These are phyloP conservation scores for Solanum clarkiae DNA, from an alignment of 257 asterid genomes.

Conservation along the genomic window DNA sequence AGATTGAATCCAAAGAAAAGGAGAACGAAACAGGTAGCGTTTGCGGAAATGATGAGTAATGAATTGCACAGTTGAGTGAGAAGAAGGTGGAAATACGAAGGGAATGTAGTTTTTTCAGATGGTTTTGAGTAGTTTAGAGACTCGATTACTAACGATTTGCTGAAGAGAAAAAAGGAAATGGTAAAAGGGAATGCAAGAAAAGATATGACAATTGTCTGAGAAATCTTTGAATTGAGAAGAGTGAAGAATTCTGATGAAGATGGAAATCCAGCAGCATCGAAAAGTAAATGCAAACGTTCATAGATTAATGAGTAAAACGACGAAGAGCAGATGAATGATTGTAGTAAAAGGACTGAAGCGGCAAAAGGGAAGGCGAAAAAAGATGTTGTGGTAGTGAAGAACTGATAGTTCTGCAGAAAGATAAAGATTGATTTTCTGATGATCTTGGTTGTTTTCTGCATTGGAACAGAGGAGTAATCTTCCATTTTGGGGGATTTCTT, in stretches of 20 bases:
- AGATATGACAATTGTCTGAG: slow-evolving; percentile 47
- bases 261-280: slow-evolving; percentile 69
- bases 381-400: slow-evolving; percentile 48
- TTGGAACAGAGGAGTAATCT: slow-evolving; percentile 9
- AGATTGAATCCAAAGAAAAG: slow-evolving; percentile 21
- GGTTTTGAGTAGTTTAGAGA: slow-evolving; percentile 6
- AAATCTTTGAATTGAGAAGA: slow-evolving; percentile 51
- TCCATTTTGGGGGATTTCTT: not conserved
- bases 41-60: slow-evolving; percentile 33
- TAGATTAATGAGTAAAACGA: slow-evolving; percentile 28
- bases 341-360: slow-evolving; percentile 40
- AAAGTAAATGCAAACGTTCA: slow-evolving; percentile 31
- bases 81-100: slow-evolving; percentile 6
- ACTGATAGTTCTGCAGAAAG: slow-evolving; percentile 49
- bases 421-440: slow-evolving; percentile 58
- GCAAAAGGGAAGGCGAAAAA: slow-evolving; percentile 62
- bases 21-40: slow-evolving; percentile 39
- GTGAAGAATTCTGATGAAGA: slow-evolving; percentile 42
- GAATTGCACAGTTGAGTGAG: slow-evolving; percentile 44
- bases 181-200: slow-evolving; percentile 45
- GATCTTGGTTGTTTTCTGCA: slow-evolving; percentile 32
- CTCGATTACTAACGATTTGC: slow-evolving; percentile 37
- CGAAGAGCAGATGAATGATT: slow-evolving; percentile 30
- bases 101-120: not conserved
- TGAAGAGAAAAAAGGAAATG: slow-evolving; percentile 52